These are phyloP conservation scores for Penicillium herquei DNA, from an alignment of 495 filamentous ascomycete species.

Conservation along the genomic window DNA sequence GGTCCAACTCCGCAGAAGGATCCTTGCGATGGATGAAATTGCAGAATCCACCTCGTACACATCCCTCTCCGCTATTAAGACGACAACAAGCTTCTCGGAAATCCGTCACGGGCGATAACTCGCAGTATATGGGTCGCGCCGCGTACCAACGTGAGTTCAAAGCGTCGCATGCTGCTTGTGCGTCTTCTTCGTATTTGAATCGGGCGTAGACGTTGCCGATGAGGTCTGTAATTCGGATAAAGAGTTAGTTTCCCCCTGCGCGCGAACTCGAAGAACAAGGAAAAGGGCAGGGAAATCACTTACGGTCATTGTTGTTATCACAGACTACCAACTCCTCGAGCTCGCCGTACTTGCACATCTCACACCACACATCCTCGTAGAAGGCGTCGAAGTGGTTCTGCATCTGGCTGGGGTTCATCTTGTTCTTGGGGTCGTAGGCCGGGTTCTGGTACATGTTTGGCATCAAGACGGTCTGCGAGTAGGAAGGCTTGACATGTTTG, in stretches of 20 bases:
- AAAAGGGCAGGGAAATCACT: conserved; percentile 27
- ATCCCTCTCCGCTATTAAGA: conserved; percentile 91
- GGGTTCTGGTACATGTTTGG: conserved; percentile 99
- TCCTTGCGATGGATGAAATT: conserved; percentile 99
- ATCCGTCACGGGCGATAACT: conserved; percentile 93
- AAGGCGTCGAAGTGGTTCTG: conserved; percentile 99
- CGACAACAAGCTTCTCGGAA: conserved; percentile 98
- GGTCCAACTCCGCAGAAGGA: conserved; percentile 79
- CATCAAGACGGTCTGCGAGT: conserved; percentile 94
- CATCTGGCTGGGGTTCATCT: conserved; percentile 90
- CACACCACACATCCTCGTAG: conserved; percentile 99
- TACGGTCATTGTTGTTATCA: conserved; percentile 96
- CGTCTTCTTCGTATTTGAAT: conserved; percentile 99
- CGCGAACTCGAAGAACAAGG: too few species aligned
- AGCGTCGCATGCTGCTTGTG: conserved; percentile 88
- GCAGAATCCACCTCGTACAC: conserved; percentile 94
- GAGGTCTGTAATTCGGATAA: conserved; percentile 56
- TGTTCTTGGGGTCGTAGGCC: conserved; percentile 93
- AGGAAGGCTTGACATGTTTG: conserved; percentile 98
- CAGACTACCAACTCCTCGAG: conserved; percentile 87
- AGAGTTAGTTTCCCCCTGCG: not conserved
- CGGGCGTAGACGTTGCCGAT: conserved; percentile 99
- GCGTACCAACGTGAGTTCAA: conserved; percentile 97
- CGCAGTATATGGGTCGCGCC: conserved; percentile 95
- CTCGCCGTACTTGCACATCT: conserved; percentile 95